These are phyloP conservation scores for Agaricus bisporus DNA, from an alignment of 768 basidiomycete genomes.

Conservation along the genomic window DNA sequence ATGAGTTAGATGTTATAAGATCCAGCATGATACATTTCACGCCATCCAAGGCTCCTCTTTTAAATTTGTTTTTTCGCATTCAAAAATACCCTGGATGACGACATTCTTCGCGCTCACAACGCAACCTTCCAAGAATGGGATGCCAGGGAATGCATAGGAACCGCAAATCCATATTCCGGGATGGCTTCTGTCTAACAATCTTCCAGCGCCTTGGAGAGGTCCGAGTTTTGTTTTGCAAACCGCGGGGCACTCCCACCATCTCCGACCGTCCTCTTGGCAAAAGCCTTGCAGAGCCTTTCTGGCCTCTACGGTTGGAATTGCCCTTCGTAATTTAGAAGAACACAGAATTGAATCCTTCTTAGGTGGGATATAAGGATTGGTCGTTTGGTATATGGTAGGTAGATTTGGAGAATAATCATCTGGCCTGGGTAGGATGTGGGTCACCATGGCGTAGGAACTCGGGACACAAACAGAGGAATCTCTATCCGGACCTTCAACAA, in stretches of 20 bases:
- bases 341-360: slow-evolving; percentile 43
- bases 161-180: slow-evolving; percentile 69
- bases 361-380: slow-evolving; percentile 61
- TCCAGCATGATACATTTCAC: background rate
- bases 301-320: slow-evolving; percentile 43
- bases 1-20: background rate
- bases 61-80: slow-evolving; percentile 26
- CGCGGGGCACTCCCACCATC: slow-evolving; percentile 40
- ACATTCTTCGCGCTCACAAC: slow-evolving; percentile 66
- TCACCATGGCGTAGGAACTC: slow-evolving; percentile 60
- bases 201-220: slow-evolving; percentile 45
- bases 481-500: slow-evolving; percentile 11
- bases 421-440: slow-evolving; percentile 48
- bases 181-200: slow-evolving; percentile 19
- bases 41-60: slow-evolving; percentile 17
- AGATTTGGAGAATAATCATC: slow-evolving; percentile 24
- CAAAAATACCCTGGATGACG: slow-evolving; percentile 36
- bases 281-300: slow-evolving; percentile 46
- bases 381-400: slow-evolving; percentile 58
- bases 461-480: slow-evolving; percentile 29
- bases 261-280: slow-evolving; percentile 27
- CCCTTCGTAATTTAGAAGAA: slow-evolving; percentile 57
- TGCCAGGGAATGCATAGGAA: slow-evolving; percentile 63
- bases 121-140: slow-evolving; percentile 77
- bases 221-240: slow-evolving; percentile 35